Conservation (phyloP, 1,284 basidiomycete species). For the Cronartium quercuum region DNA sequence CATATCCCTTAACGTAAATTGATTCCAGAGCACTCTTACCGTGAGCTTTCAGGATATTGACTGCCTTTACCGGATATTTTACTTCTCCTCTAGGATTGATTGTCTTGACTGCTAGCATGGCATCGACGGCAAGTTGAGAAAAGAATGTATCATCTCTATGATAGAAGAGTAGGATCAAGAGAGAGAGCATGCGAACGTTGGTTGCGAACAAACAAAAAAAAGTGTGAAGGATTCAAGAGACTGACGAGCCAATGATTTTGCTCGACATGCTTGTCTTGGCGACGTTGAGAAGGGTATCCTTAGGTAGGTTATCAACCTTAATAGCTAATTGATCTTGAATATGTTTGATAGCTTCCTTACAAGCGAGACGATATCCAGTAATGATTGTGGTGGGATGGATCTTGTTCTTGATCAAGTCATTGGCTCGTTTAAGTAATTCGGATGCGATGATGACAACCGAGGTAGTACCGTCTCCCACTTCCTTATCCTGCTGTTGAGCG, state of each 20-base stretch:
- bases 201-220: neutral
- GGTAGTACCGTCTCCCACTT: conserved; percentile 98
- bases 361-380: conserved; percentile 94
- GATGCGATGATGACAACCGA: conserved; percentile 97
- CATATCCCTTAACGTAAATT: conserved; percentile 91
- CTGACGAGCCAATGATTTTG: conserved; percentile 94
- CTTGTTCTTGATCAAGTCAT: conserved; percentile 96
- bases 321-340: conserved; percentile 96
- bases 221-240: conserved; percentile 41
- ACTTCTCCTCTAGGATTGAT: conserved; percentile 90
- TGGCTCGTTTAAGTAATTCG: conserved; percentile 87
- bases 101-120: conserved; percentile 95
- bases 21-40: conserved; percentile 94
- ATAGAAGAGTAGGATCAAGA: neutral
- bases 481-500: conserved; percentile 98
- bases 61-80: conserved; percentile 99
- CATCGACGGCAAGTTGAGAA: conserved; percentile 96
- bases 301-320: conserved; percentile 84
- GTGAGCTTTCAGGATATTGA: conserved; percentile 98
- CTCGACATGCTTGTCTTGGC: conserved; percentile 99
- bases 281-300: conserved; percentile 88
- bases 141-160: conserved; percentile 93
- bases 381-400: conserved; percentile 99
- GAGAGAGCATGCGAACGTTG: neutral
- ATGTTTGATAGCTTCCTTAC: conserved; percentile 94